Conservation (phyloP, 2,329 filamentous ascomycete species). For the Calycina marina region DNA sequence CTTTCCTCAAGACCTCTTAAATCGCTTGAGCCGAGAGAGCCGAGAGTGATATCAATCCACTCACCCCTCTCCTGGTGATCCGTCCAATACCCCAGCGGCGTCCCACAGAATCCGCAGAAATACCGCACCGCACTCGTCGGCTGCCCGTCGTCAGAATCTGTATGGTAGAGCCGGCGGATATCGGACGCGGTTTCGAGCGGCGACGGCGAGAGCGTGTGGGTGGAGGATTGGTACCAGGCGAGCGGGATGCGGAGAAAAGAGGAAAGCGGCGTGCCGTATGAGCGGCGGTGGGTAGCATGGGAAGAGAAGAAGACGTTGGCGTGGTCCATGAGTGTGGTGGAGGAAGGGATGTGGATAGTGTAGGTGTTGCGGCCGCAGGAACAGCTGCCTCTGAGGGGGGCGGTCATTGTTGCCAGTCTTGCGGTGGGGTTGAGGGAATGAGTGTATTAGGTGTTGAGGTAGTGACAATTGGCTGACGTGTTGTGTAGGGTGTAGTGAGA, state of each 20-base stretch:
- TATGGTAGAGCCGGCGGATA: slow-evolving; percentile 54
- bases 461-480: too few species aligned
- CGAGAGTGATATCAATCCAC: slow-evolving; percentile 70
- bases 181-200: slow-evolving; percentile 57
- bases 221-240: slow-evolving; percentile 39
- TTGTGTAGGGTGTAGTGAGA: too few species aligned
- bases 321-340: slow-evolving; percentile 30
- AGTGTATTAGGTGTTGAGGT: too few species aligned
- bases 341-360: slow-evolving; percentile 51
- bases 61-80: slow-evolving; percentile 60
- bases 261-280: background rate
- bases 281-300: slow-evolving; percentile 47
- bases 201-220: slow-evolving; percentile 59
- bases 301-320: slow-evolving; percentile 53
- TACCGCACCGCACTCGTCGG: slow-evolving; percentile 48
- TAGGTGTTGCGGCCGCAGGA: slow-evolving; percentile 80
- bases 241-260: background rate
- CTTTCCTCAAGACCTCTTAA: slow-evolving; percentile 59
- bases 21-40: slow-evolving; percentile 58
- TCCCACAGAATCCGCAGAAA: slow-evolving; percentile 89
- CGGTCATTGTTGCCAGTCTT: too few species aligned
- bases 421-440: too few species aligned
- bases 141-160: slow-evolving; percentile 38
- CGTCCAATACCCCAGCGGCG: slow-evolving; percentile 70
- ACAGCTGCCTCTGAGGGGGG: slow-evolving; percentile 60